Evolutionary conservation across 306 rosid species (phyloP).

Genomic region (Acacia acuminata): DNA sequence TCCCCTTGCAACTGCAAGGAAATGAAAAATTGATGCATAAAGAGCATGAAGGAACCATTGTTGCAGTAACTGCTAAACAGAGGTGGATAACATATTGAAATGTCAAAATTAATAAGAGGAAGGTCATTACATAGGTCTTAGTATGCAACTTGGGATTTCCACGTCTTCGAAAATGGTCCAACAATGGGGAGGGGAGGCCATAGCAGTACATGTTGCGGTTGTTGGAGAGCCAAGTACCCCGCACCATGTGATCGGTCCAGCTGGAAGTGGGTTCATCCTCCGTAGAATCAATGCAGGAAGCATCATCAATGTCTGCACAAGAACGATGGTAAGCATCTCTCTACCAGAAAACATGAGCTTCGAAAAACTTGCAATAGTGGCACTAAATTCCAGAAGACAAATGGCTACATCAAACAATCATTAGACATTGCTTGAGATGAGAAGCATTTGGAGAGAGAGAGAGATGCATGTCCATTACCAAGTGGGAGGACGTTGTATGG

Average conservation of each 20-base stretch:
- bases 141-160: slow-evolving; percentile 39
- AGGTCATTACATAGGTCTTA: slow-evolving; percentile 54
- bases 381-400: slow-evolving; percentile 31
- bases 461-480: slow-evolving; percentile 50
- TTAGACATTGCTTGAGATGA: background rate
- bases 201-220: slow-evolving; percentile 56
- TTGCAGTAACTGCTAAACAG: background rate
- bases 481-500: slow-evolving; percentile 70
- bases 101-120: slow-evolving; percentile 12
- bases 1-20: slow-evolving; percentile 58
- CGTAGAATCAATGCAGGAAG: slow-evolving; percentile 35
- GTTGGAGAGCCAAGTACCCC: slow-evolving; percentile 80
- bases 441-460: slow-evolving; percentile 9
- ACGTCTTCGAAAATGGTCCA: slow-evolving; percentile 69
- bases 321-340: slow-evolving; percentile 18
- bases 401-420: background rate
- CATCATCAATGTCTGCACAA: slow-evolving; percentile 54
- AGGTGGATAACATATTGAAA: slow-evolving; percentile 16
- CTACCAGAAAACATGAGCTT: slow-evolving; percentile 20
- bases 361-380: slow-evolving; percentile 18
- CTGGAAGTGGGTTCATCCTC: slow-evolving; percentile 39
- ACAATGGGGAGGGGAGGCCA: slow-evolving; percentile 73
- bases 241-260: slow-evolving; percentile 70
- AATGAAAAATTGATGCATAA: slow-evolving; percentile 9
- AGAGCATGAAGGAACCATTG: background rate